phyloP scores from a whole-genome alignment of 139 green algal genomes.

The Micractinium sp. region DNA sequence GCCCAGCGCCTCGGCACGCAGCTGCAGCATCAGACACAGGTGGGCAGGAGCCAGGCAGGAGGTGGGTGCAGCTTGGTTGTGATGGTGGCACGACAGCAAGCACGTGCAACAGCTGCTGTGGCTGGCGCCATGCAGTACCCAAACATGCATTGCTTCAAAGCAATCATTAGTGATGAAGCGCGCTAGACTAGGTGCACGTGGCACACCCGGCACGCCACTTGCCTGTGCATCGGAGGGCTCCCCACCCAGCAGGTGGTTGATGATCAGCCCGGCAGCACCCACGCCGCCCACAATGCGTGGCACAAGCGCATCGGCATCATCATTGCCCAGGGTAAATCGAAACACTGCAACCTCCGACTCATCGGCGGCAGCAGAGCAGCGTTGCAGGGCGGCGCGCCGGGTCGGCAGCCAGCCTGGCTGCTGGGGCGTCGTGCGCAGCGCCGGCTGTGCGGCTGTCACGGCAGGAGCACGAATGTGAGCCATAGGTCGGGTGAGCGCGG shows the following conservation, averaged over 20 bases:
- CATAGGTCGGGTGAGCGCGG: no score
- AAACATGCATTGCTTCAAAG: no score
- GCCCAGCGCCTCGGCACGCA: slow-evolving; percentile 71
- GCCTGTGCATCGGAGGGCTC: slow-evolving; percentile 28
- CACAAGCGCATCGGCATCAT: slow-evolving; percentile 73
- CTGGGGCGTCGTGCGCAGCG: no score
- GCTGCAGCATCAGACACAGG: neutral
- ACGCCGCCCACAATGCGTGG: slow-evolving; percentile 75
- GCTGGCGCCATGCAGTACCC: no score
- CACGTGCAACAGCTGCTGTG: no score
- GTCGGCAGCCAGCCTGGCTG: neutral
- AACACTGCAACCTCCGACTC: slow-evolving; percentile 89
- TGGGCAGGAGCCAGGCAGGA: neutral
- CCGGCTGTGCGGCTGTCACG: no score
- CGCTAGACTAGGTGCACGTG: neutral
- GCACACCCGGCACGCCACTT: neutral
- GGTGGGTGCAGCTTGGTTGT: neutral
- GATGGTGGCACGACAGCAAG: neutral
- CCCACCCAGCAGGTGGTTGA: slow-evolving; percentile 73
- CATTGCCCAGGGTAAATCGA: slow-evolving; percentile 90
- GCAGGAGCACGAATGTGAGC: no score
- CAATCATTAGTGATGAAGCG: no score
- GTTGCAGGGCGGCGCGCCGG: neutral
- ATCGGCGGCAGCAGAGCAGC: slow-evolving; percentile 10
- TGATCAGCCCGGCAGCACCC: slow-evolving; percentile 60